Conservation (phyloP, 345 rosid species). For the Abelmoschus esculentus region DNA sequence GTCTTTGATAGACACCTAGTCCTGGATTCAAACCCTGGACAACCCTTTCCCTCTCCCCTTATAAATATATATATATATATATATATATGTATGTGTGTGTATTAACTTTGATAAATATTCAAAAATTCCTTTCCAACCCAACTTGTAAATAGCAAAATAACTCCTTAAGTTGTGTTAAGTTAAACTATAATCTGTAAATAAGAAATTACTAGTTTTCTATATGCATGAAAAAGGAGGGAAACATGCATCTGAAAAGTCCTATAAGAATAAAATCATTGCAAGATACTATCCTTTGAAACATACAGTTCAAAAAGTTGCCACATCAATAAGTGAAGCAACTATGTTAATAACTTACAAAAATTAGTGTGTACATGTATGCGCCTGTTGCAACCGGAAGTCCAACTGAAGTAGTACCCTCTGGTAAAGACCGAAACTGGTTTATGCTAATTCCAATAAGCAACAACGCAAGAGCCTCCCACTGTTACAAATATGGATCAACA, state of each 20-base stretch:
- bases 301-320: no score
- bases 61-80: neutral
- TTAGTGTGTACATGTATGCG: slow-evolving; percentile 71
- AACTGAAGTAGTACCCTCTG: slow-evolving; percentile 62
- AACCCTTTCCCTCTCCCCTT: no score
- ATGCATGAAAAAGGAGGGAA: neutral
- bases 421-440: slow-evolving; percentile 81
- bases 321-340: no score
- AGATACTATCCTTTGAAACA: neutral
- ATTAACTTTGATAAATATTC: neutral
- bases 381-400: slow-evolving; percentile 76
- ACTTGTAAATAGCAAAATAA: neutral
- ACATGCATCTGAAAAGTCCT: neutral
- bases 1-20: no score
- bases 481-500: slow-evolving; percentile 19
- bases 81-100: no score
- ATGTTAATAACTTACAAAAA: no score
- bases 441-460: slow-evolving; percentile 22
- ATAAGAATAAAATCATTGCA: neutral
- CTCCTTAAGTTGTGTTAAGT: neutral
- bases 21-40: no score
- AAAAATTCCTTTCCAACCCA: neutral
- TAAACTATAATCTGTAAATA: neutral
- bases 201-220: neutral
- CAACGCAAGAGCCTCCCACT: slow-evolving; percentile 99